Percentiles rank a stretch among this genome's conserved stretches.
Conservation (phyloP, 2,329 filamentous ascomycete genomes). For the Lachnellula suecica region DNA sequence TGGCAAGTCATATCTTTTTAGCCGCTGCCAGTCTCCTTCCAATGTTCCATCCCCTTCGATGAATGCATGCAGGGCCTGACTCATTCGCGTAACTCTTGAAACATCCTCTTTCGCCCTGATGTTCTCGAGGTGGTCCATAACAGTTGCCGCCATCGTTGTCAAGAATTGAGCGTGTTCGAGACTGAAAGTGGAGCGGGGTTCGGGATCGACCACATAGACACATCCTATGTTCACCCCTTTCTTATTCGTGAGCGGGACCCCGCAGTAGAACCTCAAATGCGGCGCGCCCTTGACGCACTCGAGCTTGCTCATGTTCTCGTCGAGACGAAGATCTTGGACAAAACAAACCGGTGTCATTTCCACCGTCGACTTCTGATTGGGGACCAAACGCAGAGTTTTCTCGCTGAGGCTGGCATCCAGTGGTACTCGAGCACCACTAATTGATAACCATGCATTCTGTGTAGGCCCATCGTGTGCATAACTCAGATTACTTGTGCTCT, state of each 20-base stretch:
- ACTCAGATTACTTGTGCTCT: slow-evolving; percentile 45
- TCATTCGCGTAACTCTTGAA: slow-evolving; percentile 51
- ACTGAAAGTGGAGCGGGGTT: slow-evolving; percentile 50
- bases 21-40: slow-evolving; percentile 25
- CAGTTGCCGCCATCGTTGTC: slow-evolving; percentile 52
- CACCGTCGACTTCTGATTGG: slow-evolving; percentile 12
- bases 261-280: slow-evolving; percentile 26
- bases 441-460: slow-evolving; percentile 21
- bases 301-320: slow-evolving; percentile 17
- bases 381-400: slow-evolving; percentile 20
- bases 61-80: slow-evolving; percentile 50
- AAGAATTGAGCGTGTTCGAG: slow-evolving; percentile 52
- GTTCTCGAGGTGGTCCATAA: slow-evolving; percentile 62
- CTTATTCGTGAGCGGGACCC: slow-evolving; percentile 25
- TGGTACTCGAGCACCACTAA: slow-evolving; percentile 18
- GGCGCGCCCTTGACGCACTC: slow-evolving; percentile 21
- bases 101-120: slow-evolving; percentile 50
- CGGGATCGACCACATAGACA: slow-evolving; percentile 51
- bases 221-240: slow-evolving; percentile 27
- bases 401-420: slow-evolving; percentile 25
- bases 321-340: slow-evolving; percentile 18
- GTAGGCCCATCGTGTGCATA: slow-evolving; percentile 16
- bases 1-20: slow-evolving; percentile 23
- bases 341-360: slow-evolving; percentile 18
- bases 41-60: slow-evolving; percentile 42